Conservation (phyloP, 257 asterid genomes). For the Solanum megistacrolobum region DNA sequence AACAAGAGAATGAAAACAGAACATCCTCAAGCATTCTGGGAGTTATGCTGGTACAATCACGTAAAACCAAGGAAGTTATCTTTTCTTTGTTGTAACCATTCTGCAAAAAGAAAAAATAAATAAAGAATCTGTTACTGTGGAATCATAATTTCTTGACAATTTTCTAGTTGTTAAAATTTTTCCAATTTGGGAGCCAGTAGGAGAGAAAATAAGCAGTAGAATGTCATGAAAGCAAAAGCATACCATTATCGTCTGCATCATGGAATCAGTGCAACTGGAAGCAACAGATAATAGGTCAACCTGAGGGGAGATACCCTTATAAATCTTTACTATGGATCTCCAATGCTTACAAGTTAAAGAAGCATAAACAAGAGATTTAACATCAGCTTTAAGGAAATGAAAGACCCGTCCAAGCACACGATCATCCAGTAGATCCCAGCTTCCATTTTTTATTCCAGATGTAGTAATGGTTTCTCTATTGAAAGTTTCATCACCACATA, state of each 20-base stretch:
- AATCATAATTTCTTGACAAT: not conserved
- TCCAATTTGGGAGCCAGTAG: not conserved
- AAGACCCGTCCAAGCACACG: slow-evolving; percentile 73
- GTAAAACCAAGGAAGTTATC: slow-evolving; percentile 34
- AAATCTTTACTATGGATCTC: slow-evolving; percentile 55
- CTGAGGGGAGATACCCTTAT: slow-evolving; percentile 59
- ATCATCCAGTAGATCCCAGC: slow-evolving; percentile 75
- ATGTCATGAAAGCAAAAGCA: not conserved
- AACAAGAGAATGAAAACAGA: slow-evolving; percentile 48
- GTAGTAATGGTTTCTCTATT: slow-evolving; percentile 21
- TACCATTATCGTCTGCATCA: slow-evolving; percentile 64
- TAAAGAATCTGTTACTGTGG: not conserved
- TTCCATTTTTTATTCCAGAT: slow-evolving; percentile 34
- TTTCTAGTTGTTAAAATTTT: not conserved
- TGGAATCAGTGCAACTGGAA: slow-evolving; percentile 52
- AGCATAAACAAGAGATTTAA: slow-evolving; percentile 59
- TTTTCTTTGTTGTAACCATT: slow-evolving; percentile 53
- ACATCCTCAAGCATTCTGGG: slow-evolving; percentile 67
- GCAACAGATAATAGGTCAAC: slow-evolving; percentile 61
- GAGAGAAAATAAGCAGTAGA: not conserved
- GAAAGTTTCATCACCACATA: slow-evolving; percentile 47
- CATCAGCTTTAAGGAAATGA: slow-evolving; percentile 87
- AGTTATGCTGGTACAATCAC: slow-evolving; percentile 72
- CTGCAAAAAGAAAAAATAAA: slow-evolving; percentile 36
- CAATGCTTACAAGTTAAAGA: slow-evolving; percentile 88